Percentiles rank a stretch among this genome's conserved stretches.
phyloP scores from a whole-genome alignment of 768 basidiomycete species.

The Cubamyces sp. region DNA sequence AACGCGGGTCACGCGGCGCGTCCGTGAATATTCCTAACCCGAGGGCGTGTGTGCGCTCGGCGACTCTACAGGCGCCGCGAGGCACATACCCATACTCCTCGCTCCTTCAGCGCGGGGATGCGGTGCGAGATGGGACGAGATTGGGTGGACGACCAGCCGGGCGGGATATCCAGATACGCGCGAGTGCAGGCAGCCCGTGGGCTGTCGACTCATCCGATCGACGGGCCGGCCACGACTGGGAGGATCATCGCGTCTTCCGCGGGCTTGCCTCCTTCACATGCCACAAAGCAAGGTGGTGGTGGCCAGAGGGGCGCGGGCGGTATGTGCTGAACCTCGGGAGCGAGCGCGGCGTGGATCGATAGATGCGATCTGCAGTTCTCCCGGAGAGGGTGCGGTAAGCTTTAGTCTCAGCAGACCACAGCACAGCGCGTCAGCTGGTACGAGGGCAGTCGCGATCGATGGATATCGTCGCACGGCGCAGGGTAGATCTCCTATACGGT shows the following conservation, averaged over 20 bases:
- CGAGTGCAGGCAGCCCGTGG: background rate
- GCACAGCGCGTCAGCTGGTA: conserved; percentile 4
- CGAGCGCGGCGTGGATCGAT: conserved; percentile 18
- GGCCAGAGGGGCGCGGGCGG: background rate
- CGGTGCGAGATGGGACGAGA: conserved; percentile 10
- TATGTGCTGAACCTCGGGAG: conserved; percentile 3
- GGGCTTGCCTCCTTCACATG: conserved; percentile 9
- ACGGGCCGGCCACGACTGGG: background rate
- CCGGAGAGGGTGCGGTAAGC: conserved; percentile 23
- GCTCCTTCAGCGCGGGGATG: conserved; percentile 10
- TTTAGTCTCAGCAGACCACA: conserved; percentile 25
- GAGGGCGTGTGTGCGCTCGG: background rate
- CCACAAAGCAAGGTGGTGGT: conserved; percentile 7
- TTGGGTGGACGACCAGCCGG: background rate
- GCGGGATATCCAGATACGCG: conserved; percentile 2
- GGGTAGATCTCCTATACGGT: conserved; percentile 5
- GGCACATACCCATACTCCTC: background rate
- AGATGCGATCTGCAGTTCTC: conserved; percentile 23
- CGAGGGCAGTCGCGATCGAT: conserved; percentile 12
- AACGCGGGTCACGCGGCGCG: conserved; percentile 14
- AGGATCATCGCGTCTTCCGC: background rate
- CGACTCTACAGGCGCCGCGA: background rate
- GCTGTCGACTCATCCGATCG: background rate
- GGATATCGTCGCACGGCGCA: conserved; percentile 16
- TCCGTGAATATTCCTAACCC: conserved; percentile 11